These are phyloP conservation scores for Yamadazyma kitorensis DNA, from an alignment of 805 yeast genomes.

Conservation along the genomic window DNA sequence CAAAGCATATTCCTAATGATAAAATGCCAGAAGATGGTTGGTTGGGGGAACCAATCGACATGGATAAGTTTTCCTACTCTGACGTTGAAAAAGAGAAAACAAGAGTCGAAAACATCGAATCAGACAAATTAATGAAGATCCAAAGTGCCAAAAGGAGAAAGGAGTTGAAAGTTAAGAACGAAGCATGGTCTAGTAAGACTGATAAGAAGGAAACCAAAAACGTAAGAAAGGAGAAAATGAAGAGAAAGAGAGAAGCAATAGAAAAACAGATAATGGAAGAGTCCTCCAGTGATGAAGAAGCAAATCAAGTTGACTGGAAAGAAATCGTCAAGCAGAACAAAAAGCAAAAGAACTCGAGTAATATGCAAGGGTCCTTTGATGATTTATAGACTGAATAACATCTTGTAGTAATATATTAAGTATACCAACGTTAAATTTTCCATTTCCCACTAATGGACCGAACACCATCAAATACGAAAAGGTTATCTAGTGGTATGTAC, in stretches of 20 bases:
- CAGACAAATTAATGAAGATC: slow-evolving; percentile 36
- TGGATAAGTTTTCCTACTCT: slow-evolving; percentile 63
- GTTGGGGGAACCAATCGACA: slow-evolving; percentile 60
- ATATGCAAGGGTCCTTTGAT: slow-evolving; percentile 60
- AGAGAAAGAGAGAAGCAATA: slow-evolving; percentile 65
- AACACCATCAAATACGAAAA: slow-evolving; percentile 72
- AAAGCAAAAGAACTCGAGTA: slow-evolving; percentile 45
- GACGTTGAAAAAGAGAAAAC: slow-evolving; percentile 63
- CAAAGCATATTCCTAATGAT: slow-evolving; percentile 45
- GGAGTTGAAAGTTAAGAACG: slow-evolving; percentile 49
- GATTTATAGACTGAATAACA: slow-evolving; percentile 38
- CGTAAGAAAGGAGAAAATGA: slow-evolving; percentile 65
- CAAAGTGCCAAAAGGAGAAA: slow-evolving; percentile 41
- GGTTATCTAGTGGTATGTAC: slow-evolving; percentile 72
- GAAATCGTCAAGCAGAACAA: slow-evolving; percentile 67
- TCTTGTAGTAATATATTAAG: too few species aligned
- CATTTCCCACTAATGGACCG: slow-evolving; percentile 45
- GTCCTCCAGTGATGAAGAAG: slow-evolving; percentile 45
- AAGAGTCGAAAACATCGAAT: slow-evolving; percentile 58
- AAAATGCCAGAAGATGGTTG: slow-evolving; percentile 71
- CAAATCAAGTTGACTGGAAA: slow-evolving; percentile 79
- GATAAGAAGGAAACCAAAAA: slow-evolving; percentile 60
- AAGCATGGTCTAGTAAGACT: slow-evolving; percentile 77
- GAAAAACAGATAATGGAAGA: slow-evolving; percentile 50
- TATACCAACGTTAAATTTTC: slow-evolving; percentile 24